Conservation (phyloP, 1,284 basidiomycete species). For the Hymenochaete sp. region DNA sequence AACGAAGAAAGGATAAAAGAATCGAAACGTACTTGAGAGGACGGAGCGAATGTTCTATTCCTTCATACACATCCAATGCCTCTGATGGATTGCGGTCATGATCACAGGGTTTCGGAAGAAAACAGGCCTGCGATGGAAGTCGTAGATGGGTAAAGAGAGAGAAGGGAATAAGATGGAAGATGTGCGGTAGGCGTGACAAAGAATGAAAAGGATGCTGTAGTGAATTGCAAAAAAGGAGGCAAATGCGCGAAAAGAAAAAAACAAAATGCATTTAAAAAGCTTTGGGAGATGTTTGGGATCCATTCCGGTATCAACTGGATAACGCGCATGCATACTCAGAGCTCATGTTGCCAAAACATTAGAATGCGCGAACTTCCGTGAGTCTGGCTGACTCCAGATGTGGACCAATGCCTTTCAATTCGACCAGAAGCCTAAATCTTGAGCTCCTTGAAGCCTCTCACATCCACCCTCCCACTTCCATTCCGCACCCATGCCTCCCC, state of each 20-base stretch:
- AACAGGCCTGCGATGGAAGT: background rate
- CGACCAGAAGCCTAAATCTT: conserved; percentile 47
- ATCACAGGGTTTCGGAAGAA: too few species aligned
- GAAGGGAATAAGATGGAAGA: conserved; percentile 1
- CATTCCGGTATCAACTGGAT: too few species aligned
- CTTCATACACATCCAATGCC: too few species aligned
- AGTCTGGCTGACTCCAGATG: background rate
- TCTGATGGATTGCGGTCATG: too few species aligned
- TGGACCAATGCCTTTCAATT: background rate
- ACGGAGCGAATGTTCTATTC: too few species aligned
- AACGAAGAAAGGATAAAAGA: background rate
- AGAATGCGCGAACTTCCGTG: background rate
- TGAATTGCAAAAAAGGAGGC: background rate
- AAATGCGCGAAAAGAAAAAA: conserved; percentile 1
- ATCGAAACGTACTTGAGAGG: background rate
- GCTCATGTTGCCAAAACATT: too few species aligned
- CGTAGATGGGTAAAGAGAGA: background rate
- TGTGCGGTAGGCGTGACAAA: background rate
- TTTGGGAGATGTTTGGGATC: too few species aligned
- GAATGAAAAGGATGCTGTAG: conserved; percentile 1
- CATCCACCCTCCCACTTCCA: conserved; percentile 67
- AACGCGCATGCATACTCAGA: too few species aligned
- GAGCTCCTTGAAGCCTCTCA: conserved; percentile 71
- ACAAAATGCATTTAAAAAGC: background rate
- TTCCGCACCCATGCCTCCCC: conserved; percentile 60